phyloP scores from a whole-genome alignment of 2,329 filamentous ascomycete species.

The Colletotrichum sublineola region DNA sequence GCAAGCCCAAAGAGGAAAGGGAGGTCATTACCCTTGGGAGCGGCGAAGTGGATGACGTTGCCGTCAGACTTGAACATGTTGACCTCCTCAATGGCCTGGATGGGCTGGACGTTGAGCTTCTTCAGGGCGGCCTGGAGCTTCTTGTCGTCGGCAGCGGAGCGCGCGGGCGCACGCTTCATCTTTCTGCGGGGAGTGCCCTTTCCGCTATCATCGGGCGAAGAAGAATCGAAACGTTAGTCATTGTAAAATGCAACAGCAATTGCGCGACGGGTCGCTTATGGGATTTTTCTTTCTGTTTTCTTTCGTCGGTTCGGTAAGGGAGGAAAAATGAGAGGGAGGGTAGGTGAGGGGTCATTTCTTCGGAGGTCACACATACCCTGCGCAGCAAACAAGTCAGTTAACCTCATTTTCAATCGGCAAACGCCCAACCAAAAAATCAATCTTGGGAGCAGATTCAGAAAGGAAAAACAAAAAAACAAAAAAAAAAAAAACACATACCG shows the following conservation, averaged over 20 bases:
- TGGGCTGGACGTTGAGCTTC: constrained; percentile 99
- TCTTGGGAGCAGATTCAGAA: neutral
- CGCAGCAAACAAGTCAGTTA: constrained; percentile 35
- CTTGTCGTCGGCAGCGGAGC: constrained; percentile 97
- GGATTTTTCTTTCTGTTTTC: neutral
- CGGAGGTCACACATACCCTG: constrained; percentile 54
- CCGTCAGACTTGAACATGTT: constrained; percentile 99
- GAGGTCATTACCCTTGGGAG: constrained; percentile 85
- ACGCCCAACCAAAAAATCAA: neutral
- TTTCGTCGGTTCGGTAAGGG: constrained; percentile 21
- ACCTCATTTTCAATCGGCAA: constrained; percentile 5
- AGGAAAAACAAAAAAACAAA: constrained; percentile 46
- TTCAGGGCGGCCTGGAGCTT: constrained; percentile 97
- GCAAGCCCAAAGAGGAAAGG: neutral
- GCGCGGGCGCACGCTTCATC: constrained; percentile 97
- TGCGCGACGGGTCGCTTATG: constrained; percentile 13
- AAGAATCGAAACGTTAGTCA: constrained; percentile 48
- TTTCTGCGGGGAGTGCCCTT: constrained; percentile 98
- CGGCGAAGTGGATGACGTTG: constrained; percentile 99
- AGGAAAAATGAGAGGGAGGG: constrained; percentile 11
- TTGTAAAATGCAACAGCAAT: constrained; percentile 36
- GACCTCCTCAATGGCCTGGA: constrained; percentile 99
- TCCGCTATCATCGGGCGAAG: constrained; percentile 68
- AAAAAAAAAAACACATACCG: constrained; percentile 69
- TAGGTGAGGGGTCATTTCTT: constrained; percentile 39